A percentile compares a stretch with the other conserved stretches of the same genome.
phyloP scores from a whole-genome alignment of 306 rosid genomes.

The Castanopsis chinensis region DNA sequence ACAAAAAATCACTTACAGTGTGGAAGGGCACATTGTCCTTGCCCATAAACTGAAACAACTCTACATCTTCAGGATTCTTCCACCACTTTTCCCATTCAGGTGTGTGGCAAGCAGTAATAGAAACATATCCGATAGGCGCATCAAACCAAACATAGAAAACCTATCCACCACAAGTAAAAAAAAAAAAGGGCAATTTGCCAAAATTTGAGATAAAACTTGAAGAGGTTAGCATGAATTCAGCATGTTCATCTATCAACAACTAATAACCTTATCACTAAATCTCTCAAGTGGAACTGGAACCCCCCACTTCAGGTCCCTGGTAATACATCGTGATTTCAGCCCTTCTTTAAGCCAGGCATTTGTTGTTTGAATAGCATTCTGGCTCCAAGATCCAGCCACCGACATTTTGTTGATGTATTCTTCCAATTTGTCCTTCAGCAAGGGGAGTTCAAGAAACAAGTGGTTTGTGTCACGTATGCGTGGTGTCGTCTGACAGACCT shows the following conservation, averaged over 20 bases:
- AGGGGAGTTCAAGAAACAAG: slow-evolving; percentile 91
- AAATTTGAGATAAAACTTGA: neutral
- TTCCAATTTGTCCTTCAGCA: slow-evolving; percentile 64
- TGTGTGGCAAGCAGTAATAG: slow-evolving; percentile 90
- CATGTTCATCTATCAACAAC: neutral
- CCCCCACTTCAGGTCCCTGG: slow-evolving; percentile 97
- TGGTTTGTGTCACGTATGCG: slow-evolving; percentile 81
- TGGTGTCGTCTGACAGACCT: slow-evolving; percentile 80
- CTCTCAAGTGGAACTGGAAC: slow-evolving; percentile 96
- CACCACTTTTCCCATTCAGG: slow-evolving; percentile 97
- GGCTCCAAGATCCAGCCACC: slow-evolving; percentile 88
- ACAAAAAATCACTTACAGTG: slow-evolving; percentile 53
- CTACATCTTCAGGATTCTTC: slow-evolving; percentile 94
- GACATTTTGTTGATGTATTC: slow-evolving; percentile 68
- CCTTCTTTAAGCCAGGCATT: slow-evolving; percentile 92
- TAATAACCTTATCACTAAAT: slow-evolving; percentile 72
- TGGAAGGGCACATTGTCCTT: slow-evolving; percentile 99
- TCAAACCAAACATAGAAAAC: slow-evolving; percentile 99
- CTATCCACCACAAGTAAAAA: slow-evolving; percentile 31
- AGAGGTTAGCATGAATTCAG: neutral
- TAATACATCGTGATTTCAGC: slow-evolving; percentile 79
- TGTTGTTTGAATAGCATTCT: slow-evolving; percentile 89
- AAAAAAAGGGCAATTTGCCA: neutral
- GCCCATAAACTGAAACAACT: slow-evolving; percentile 95
- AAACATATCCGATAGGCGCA: slow-evolving; percentile 95